Base-by-base conservation (phyloP, 148 eudicot genomes). In the Simmondsia chinensis region DNA sequence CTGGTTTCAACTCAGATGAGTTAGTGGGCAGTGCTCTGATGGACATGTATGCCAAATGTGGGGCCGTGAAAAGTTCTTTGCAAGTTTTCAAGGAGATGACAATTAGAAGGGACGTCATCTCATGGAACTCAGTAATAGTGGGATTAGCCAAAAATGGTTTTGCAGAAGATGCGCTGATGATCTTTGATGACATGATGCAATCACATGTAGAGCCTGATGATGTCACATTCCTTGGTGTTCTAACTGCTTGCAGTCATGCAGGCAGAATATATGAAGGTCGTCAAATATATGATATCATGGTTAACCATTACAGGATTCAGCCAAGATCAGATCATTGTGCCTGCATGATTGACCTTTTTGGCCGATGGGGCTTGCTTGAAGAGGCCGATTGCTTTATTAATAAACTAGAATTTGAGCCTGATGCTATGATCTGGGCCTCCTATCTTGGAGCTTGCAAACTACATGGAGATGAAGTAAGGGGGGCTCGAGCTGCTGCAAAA, bases 11-110 rank as follows among this genome's bases (percentile, higher is more conserved):
- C 50, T 64, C 57, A 17, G 95, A 89, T 64, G 82, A 81, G 56
- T 56, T 84, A 62, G 79, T 81, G 11, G 56, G 70, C 20, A 80
- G 97, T 66, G 84, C 87, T 23, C 77, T 89, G 18, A 62, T 89
- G 46, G 97, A 89, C 72, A 84, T 84, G 97, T 89, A 89, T 60
- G 87, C 95, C 27, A 89, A 89, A 62, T 81, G 93, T 59, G 97
- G 97, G 34, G 87, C 78, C 61, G 62, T 81, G 14, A 47, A 48
- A 39, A 73, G 76, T 53, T 78, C 93, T n/a, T 28, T 53, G 15
- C 75, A 66, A 47, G 76, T 84, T 57, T 89, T 89, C 41, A n/a
- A 36, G 20, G 97, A 84, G 49, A 79, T 89, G 66, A 47, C 47
- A 40, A 40, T 45, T 59, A 78, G 65, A 60, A 42, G 68, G 18